Evolutionary conservation across 805 yeast genomes (phyloP).

Genomic region (Metschnikowia dekortorum): DNA sequence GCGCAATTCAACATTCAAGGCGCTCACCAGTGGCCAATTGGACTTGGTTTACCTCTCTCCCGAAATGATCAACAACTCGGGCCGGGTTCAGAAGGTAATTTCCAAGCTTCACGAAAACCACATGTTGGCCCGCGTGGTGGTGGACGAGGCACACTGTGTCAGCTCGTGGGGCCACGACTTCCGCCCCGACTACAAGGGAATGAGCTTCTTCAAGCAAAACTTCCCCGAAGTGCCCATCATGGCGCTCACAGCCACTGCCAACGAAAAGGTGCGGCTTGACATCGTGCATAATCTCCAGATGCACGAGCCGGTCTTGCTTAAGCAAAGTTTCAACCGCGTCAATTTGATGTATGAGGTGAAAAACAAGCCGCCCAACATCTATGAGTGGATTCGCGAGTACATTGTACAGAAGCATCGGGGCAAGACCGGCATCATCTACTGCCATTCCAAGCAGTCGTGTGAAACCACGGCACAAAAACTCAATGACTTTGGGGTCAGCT

Average conservation of each 20-base stretch:
- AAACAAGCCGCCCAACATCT: constrained; percentile 53
- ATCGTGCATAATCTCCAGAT: constrained; percentile 73
- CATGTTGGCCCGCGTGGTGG: constrained; percentile 77
- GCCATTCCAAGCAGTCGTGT: constrained; percentile 86
- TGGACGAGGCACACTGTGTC: constrained; percentile 98
- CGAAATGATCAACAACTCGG: constrained; percentile 83
- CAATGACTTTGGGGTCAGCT: constrained; percentile 53
- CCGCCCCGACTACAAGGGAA: constrained; percentile 87
- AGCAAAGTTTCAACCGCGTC: constrained; percentile 89
- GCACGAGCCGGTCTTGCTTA: constrained; percentile 57
- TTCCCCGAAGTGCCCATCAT: constrained; percentile 84
- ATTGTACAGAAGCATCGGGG: constrained; percentile 48
- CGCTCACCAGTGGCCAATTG: constrained; percentile 61
- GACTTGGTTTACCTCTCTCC: constrained; percentile 87
- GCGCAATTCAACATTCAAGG: constrained; percentile 54
- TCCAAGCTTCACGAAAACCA: constrained; percentile 49
- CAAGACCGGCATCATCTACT: constrained; percentile 85
- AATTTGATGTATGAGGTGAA: constrained; percentile 77
- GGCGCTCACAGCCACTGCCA: constrained; percentile 98
- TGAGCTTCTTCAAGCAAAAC: constrained; percentile 64
- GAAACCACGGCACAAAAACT: constrained; percentile 72
- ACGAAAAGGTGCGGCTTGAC: constrained; percentile 81
- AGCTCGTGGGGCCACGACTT: constrained; percentile 99
- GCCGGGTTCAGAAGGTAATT: constrained; percentile 62
- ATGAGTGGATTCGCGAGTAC: constrained; percentile 56